These are phyloP conservation scores for Powellomyces hirtus DNA, from an alignment of 192 early-diverging fungal genomes.

Conservation along the genomic window DNA sequence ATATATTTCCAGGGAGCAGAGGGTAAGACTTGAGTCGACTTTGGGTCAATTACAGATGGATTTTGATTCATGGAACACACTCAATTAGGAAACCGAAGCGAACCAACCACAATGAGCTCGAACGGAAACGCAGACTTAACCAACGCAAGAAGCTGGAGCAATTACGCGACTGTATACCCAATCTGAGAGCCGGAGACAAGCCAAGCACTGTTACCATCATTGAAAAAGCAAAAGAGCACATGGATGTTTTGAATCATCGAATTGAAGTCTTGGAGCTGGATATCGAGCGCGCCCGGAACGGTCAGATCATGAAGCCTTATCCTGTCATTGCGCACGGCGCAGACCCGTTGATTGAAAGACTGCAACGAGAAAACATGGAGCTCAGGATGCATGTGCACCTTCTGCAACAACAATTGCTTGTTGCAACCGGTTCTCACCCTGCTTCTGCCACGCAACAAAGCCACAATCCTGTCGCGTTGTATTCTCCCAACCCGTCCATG, in stretches of 20 bases:
- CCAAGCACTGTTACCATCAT: constrained; percentile 12
- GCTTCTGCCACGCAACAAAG: too few relatives aligned
- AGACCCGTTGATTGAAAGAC: constrained; percentile 17
- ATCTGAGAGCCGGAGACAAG: neutral
- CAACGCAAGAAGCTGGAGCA: constrained; percentile 6
- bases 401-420: too few relatives aligned
- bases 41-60: too few relatives aligned
- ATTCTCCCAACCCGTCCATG: too few relatives aligned
- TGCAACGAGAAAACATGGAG: constrained; percentile 19
- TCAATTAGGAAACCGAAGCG: constrained; percentile 17
- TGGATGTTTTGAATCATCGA: constrained; percentile 7
- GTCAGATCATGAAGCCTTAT: neutral
- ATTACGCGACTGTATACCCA: constrained; percentile 18
- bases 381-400: constrained; percentile 15
- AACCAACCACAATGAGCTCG: constrained; percentile 23
- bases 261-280: neutral
- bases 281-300: neutral
- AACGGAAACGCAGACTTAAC: constrained; percentile 17
- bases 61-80: too few relatives aligned
- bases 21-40: too few relatives aligned
- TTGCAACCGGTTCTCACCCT: too few relatives aligned
- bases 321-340: neutral
- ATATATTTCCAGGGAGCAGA: too few relatives aligned
- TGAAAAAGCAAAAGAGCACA: constrained; percentile 26
- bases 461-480: too few relatives aligned